Base-by-base conservation (phyloP, 169 alveolate species). In the Plasmodium inui region DNA sequence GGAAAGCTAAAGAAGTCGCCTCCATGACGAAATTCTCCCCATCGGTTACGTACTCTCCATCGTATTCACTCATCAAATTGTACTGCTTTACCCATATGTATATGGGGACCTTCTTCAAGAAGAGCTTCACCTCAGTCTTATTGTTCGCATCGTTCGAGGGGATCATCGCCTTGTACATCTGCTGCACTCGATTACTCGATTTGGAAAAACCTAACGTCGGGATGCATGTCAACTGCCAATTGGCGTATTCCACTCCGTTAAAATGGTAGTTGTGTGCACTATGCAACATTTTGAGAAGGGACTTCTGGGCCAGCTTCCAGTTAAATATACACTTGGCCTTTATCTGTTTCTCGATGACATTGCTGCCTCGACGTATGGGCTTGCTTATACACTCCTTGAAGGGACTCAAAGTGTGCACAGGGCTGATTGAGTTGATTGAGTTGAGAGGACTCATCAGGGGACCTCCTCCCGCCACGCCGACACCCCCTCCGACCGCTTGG, bases 11-110 rank as follows among this genome's bases (percentile, higher is more conserved):
- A 12, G 96, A 94, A 4, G 98, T 96, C 8, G 98, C 98, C 71
- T 96, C 98, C 95, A 95, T 95, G 3, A 96, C 98, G 82, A 96
- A 96, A 72, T 96, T 96, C 37, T 96, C 98, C 12, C 98, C 98
- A 92, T 96, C 98, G 12, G 97, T 96, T 61, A 96, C 94, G 73
- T 93, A 96, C 55, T 92, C 95, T 2, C 98, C 98, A 28, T 96
- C 96, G 92, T 86, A 96, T 30, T 94, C 91, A 84, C 92, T 95
- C 81, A 92, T 93, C 82, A 92, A 82, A 76, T 88, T 92, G 95
- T 95, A 95, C 72, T 96, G 98, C 67, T 95, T 92, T 34, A 90
- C 70, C 98, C 98, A 96, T 70, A 96, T 96, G 22, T 92, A 83
- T 19, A 94, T 89, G 46, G 98, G 98, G 19, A 96, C 78, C 79